Evolutionary conservation across 106 monocot species (phyloP), one percentile per base, ranked within the genome.

Genomic region (Triglochin maritima): DNA sequence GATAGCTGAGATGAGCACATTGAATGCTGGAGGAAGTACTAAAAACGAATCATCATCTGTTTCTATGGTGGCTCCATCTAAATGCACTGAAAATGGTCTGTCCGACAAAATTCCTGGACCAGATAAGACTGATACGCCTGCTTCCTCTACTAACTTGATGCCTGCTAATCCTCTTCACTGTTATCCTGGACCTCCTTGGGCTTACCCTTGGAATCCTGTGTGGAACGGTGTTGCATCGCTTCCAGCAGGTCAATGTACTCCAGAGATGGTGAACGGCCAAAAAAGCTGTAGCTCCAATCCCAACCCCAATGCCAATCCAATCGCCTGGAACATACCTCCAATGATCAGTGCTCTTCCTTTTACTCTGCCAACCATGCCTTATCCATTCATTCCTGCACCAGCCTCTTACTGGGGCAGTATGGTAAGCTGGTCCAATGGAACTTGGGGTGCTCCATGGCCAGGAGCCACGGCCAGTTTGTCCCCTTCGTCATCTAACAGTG

Each of bases 161-260:
- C 79, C 76, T 7, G 52, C 85, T 17, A 80, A 73, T 67, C 82
- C 64, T 44, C 7, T 86, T 62, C 84, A 78, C 3, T 84, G 66
- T 72, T 93, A 69, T 66, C 79, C 86, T 15, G 82, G 80, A 8
- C 70, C 89, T 63, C 80, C 87, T 53, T 86, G 86, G 81, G 64
- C 82, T 49, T 83, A 75, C 12, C 79, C 85, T 54, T 91, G 96
- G 90, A 62, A 56, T 55, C 67, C 80, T 49, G 82, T 84, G 50
- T 86, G 81, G 88, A 78, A 72, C 69, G 62, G 54, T 62, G 57
- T 69, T 78, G 63, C 73, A 57, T 53, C 77, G 17, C 66, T 81
- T 78, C 47, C 75, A 59, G 52, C 79, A 44, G 65, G 62, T 46
- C 72, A n/a, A 8, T 58, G 64, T 71, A 48, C 79, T 49, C 65